A percentile compares a stretch with the other conserved stretches of the same genome.
Conservation (phyloP, 371 early-diverging fungal species). For the Batkoa obscura region DNA sequence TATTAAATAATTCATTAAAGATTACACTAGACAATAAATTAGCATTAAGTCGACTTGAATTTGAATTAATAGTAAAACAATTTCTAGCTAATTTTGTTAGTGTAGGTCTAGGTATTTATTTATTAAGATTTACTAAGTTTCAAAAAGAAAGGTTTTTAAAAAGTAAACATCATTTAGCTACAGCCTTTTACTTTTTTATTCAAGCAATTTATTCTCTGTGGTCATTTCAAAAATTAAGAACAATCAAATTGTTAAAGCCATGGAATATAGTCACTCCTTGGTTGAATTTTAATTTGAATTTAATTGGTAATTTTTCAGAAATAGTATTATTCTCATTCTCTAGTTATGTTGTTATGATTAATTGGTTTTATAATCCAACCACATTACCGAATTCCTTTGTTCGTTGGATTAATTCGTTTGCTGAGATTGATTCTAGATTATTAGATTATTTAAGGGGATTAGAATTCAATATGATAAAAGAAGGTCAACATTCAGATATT, state of each 20-base stretch:
- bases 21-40: neutral
- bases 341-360: neutral
- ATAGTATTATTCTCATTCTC: neutral
- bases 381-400: neutral
- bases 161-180: neutral
- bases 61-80: neutral
- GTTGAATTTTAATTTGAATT: constrained; percentile 1
- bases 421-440: neutral
- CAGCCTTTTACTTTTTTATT: neutral
- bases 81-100: neutral
- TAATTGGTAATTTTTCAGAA: neutral
- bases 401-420: neutral
- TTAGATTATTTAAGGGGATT: neutral
- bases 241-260: neutral
- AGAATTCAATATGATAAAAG: neutral
- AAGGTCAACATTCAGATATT: neutral
- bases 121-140: neutral
- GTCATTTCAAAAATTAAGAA: neutral
- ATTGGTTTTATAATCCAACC: neutral
- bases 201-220: neutral
- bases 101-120: neutral
- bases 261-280: neutral
- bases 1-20: neutral
- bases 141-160: neutral
- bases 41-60: neutral